Percentiles rank a stretch among this genome's conserved stretches.
phyloP scores from a whole-genome alignment of 2,329 filamentous ascomycete genomes.

The Coniella lustricola region DNA sequence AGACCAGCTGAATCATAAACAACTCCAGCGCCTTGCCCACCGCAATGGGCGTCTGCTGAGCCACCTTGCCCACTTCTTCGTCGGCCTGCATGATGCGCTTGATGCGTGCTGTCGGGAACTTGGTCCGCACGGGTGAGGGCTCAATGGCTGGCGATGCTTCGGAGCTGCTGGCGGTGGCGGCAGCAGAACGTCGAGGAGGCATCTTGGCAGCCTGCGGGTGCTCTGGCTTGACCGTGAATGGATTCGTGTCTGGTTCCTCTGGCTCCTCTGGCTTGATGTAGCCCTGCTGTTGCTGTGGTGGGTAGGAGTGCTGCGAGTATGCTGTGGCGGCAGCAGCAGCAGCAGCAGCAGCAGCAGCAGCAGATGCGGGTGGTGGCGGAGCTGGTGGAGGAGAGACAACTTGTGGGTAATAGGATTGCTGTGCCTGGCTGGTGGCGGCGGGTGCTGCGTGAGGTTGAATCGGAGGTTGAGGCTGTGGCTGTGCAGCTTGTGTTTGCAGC shows the following conservation, averaged over 20 bases:
- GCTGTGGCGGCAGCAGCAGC: too few relatives aligned
- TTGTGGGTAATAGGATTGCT: too few relatives aligned
- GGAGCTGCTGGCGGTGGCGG: conserved; percentile 28
- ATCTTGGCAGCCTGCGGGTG: conserved; percentile 23
- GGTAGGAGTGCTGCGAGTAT: background rate
- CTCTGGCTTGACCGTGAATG: conserved; percentile 15
- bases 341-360: background rate
- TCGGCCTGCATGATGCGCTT: conserved; percentile 99
- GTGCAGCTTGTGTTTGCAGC: too few relatives aligned
- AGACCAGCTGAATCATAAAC: conserved; percentile 94
- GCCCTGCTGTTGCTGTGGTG: background rate
- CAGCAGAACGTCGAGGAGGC: conserved; percentile 31
- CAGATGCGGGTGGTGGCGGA: background rate
- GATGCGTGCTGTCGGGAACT: conserved; percentile 94
- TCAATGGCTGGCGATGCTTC: conserved; percentile 35
- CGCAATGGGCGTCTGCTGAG: conserved; percentile 92
- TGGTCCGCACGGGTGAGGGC: conserved; percentile 76
- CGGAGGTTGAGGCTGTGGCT: too few relatives aligned
- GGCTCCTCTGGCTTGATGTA: conserved; percentile 19
- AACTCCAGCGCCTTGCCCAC: conserved; percentile 93
- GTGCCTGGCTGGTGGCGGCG: background rate
- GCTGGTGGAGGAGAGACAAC: background rate
- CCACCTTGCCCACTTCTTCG: conserved; percentile 96
- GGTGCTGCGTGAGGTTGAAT: background rate
- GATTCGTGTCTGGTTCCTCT: conserved; percentile 18